These are phyloP conservation scores for Hypomontagnella monticulosa DNA, from an alignment of 495 filamentous ascomycete genomes.

Conservation along the genomic window DNA sequence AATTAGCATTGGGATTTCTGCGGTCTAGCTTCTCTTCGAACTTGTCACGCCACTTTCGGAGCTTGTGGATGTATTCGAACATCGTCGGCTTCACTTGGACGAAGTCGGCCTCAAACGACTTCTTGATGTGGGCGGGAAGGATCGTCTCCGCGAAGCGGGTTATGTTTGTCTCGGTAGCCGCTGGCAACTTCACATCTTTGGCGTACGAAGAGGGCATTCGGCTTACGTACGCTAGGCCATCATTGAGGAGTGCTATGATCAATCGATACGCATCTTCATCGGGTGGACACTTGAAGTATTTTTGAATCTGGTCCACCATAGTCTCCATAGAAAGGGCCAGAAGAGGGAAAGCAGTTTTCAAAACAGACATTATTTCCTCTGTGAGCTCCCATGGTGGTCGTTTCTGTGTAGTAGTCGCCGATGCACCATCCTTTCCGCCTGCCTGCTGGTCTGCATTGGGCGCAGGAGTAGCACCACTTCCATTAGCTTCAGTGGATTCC, in stretches of 20 bases:
- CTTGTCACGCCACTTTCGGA: conserved; percentile 95
- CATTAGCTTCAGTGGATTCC: conserved; percentile 57
- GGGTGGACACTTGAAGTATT: conserved; percentile 97
- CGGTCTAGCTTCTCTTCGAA: conserved; percentile 98
- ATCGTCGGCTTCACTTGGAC: conserved; percentile 92
- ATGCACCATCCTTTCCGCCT: conserved; percentile 37
- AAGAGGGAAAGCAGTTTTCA: conserved; percentile 96
- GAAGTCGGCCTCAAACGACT: conserved; percentile 95
- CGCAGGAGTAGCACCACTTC: conserved; percentile 45
- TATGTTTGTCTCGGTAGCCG: conserved; percentile 93
- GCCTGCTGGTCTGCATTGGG: conserved; percentile 49
- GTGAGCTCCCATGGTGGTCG: conserved; percentile 93
- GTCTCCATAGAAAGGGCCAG: conserved; percentile 98
- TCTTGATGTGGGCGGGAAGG: conserved; percentile 88
- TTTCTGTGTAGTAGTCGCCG: conserved; percentile 64
- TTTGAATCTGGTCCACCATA: conserved; percentile 98
- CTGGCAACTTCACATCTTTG: conserved; percentile 88
- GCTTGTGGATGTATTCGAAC: conserved; percentile 96
- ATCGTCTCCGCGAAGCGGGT: conserved; percentile 96
- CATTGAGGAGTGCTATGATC: conserved; percentile 96
- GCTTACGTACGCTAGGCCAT: conserved; percentile 87
- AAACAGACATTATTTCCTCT: conserved; percentile 90
- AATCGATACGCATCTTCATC: conserved; percentile 98
- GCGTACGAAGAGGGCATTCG: conserved; percentile 86
- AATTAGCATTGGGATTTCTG: conserved; percentile 69